Base-by-base conservation (phyloP, 768 basidiomycete genomes). In the Amyloporia xantha region DNA sequence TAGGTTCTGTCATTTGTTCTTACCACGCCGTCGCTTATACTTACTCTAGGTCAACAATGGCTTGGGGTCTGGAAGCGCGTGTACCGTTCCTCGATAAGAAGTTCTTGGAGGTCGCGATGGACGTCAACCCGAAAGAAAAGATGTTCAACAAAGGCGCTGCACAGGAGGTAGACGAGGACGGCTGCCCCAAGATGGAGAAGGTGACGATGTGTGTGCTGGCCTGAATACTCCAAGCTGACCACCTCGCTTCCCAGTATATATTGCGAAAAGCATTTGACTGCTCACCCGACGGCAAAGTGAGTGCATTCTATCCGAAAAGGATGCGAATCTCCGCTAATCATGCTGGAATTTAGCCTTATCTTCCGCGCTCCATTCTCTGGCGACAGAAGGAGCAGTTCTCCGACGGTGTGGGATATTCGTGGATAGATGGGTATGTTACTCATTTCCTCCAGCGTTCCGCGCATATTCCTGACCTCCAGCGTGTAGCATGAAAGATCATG, bases 321-420 rank as follows among this genome's bases (percentile, higher is more conserved):
- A 15, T 27, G 5, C 20, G 4, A 21, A 19, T 48, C 42, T 24
- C 24, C 40, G 30, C 54, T 21, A 21, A n/a, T 13, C 19, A 19
- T 42, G 53, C 24, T 26, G 27, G 15, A 20, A n/a, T 13, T 21
- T 59, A 91, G 86, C 85, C 91, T 1, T 99, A 98, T 69, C 81
- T 99, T 44, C 96, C 96, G 11, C 77, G 77, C 49, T 90, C 88
- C 13, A 97, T 99, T 60, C 75, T 99, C 36, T 99, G 96, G 96
- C 79, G 96, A 49, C 96, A 99, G 66, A 99, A 99, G 66, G 96
- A 99, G 69, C 94, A 98, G 61, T 99, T 99, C 72, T 97, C 94
- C 1, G 96, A 99, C 61, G 96, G 96, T 47, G 93, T 96, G 47
- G 94, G 95, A 26, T 97, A 96, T 69, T 94, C 92, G 26, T 97